phyloP scores from a whole-genome alignment of 2,329 filamentous ascomycete genomes.

The Apiospora hydei region DNA sequence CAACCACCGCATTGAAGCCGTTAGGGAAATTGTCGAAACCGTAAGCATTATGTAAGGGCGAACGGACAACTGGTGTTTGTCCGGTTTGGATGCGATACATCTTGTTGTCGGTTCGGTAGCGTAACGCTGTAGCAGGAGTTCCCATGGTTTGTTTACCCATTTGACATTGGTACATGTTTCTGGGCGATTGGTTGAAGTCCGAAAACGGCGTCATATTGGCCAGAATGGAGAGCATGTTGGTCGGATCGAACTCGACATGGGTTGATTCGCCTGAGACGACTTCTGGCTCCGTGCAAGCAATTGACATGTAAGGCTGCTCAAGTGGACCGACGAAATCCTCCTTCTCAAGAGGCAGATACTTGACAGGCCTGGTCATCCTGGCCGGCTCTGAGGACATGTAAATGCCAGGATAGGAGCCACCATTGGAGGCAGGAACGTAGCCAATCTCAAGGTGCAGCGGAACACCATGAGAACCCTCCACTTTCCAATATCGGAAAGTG shows the following conservation, averaged over 20 bases:
- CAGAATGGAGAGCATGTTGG: slow-evolving; percentile 95
- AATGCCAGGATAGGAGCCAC: slow-evolving; percentile 94
- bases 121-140: slow-evolving; percentile 84
- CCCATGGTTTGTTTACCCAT: slow-evolving; percentile 99
- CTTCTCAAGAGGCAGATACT: slow-evolving; percentile 86
- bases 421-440: slow-evolving; percentile 84
- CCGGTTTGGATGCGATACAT: slow-evolving; percentile 93
- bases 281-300: slow-evolving; percentile 89
- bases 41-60: slow-evolving; percentile 93
- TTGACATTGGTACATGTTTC: slow-evolving; percentile 99
- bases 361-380: slow-evolving; percentile 89
- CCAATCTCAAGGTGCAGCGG: slow-evolving; percentile 90
- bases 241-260: slow-evolving; percentile 93
- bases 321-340: slow-evolving; percentile 90
- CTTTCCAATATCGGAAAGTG: slow-evolving; percentile 93
- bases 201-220: slow-evolving; percentile 99
- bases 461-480: slow-evolving; percentile 81
- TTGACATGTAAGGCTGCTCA: slow-evolving; percentile 98
- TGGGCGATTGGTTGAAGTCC: slow-evolving; percentile 96
- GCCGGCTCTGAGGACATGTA: slow-evolving; percentile 90
- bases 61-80: slow-evolving; percentile 91
- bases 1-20: slow-evolving; percentile 92
- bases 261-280: slow-evolving; percentile 88
- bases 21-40: slow-evolving; percentile 98
- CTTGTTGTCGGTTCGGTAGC: slow-evolving; percentile 96